These are phyloP conservation scores for Coffea canephora DNA, from an alignment of 257 asterid genomes.

Conservation along the genomic window DNA sequence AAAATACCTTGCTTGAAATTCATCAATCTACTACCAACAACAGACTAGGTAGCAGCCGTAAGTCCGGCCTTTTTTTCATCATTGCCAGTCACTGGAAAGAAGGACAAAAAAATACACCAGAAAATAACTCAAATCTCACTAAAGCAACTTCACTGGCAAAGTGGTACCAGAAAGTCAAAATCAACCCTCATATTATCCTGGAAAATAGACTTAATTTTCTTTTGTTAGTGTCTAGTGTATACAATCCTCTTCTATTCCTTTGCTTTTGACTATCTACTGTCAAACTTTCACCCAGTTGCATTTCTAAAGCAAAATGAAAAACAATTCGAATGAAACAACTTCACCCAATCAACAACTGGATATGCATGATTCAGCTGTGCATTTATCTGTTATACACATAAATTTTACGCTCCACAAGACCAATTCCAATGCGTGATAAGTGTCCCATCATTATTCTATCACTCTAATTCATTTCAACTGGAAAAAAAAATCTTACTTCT, in stretches of 20 bases:
- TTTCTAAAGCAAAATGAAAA: background rate
- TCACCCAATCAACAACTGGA: background rate
- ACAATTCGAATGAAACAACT: background rate
- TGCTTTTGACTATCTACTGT: background rate
- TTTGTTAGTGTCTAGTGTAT: background rate
- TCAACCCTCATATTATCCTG: background rate
- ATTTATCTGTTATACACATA: background rate
- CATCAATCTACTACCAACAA: conserved; percentile 85
- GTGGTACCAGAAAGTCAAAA: background rate
- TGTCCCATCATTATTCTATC: no score
- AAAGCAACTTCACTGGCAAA: background rate
- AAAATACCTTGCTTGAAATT: conserved; percentile 43
- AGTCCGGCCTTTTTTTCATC: conserved; percentile 95
- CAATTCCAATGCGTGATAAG: no score
- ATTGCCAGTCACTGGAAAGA: conserved; percentile 45
- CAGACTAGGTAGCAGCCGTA: conserved; percentile 66
- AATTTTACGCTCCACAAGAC: background rate
- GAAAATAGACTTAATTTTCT: background rate
- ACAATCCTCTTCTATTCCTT: background rate
- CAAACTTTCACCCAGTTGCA: background rate
- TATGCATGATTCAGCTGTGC: background rate
- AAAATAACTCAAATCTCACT: conserved; percentile 2
- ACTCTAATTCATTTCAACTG: no score
- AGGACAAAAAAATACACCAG: background rate
- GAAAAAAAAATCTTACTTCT: no score